Evolutionary conservation across 768 basidiomycete genomes (phyloP), one percentile per base, ranked within the genome.

Genomic region (Lentinus tigrinus): DNA sequence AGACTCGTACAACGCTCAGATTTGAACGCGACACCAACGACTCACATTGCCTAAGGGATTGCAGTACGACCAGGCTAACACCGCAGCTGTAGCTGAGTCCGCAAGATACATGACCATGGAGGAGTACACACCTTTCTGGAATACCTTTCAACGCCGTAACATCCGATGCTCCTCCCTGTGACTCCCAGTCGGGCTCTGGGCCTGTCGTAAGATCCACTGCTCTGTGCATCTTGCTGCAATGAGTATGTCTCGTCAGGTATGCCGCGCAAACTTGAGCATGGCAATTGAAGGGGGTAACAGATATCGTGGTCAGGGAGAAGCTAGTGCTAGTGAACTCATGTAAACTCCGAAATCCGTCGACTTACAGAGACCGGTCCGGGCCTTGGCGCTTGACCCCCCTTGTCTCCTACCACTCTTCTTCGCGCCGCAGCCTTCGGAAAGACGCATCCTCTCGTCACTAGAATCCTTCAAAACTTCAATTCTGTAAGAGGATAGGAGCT

Each of bases 11-110:
- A 38, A 23, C 58, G 57, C 36, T 57, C 57, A 58, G 21, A 61
- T 43, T 43, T 49, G 28, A n/a, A 38, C 23, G 56, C 43, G 36
- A 34, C 53, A n/a, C 55, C 21, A 39, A 42, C 19, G 27, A 66
- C 73, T 66, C 54, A 86, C 89, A 92, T 79, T 90, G 89, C 63
- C 80, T 83, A 52, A 92, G 72, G 0, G 90, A 88, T 56, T 85
- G 85, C 9, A 84, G 66, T 28, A 91, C 73, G 8, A 88, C 81
- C 54, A 77, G 77, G 69, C 90, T 46, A 46, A 14, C 43, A 10
- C 5, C 21, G 43, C 21, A 46, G 2, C 4, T 46, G 43, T 23
- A 26, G 14, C 21, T n/a, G n/a, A n/a, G n/a, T n/a, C n/a, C 43
- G 6, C 39, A 40, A 23, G 24, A 13, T 19, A n/a, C n/a, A n/a